Base-by-base conservation (phyloP, 2,329 filamentous ascomycete genomes). In the Thelonectria olida region DNA sequence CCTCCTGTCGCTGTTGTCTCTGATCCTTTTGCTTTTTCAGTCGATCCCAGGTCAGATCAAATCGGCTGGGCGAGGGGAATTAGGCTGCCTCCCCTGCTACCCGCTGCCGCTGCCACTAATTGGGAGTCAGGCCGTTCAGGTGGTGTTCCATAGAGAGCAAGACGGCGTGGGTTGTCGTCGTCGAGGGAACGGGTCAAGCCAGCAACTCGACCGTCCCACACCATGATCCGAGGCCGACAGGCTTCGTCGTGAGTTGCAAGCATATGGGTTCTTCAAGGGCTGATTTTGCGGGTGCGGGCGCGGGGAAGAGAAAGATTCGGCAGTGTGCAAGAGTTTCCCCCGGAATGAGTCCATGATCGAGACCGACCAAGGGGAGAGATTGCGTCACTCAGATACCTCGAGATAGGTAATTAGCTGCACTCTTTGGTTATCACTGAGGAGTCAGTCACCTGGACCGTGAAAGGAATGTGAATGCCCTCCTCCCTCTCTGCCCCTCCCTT, bases 81-180 rank as follows among this genome's bases (percentile, higher is more conserved):
- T 54, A 41, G 56, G 38, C n/a, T n/a, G n/a, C n/a, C 56, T 53
- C 36, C 49, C n/a, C 28, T 41, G 36, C 27, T 54, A 54, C 50
- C n/a, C n/a, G n/a, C n/a, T n/a, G n/a, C 57, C 57, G 57, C 44
- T 38, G 57, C 44, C 57, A 42, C 57, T 60, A 54, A 36, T 25
- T 60, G 54, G 57, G 50, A 60, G 57, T 36, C 50, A 60, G 22
- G 22, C 44, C 39, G 22, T 17, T 22, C 27, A 36, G 50, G 48
- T 48, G n/a, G n/a, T n/a, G n/a, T n/a, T n/a, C n/a, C n/a, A n/a
- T n/a, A n/a, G n/a, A n/a, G n/a, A n/a, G n/a, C n/a, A n/a, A n/a
- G n/a, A n/a, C n/a, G n/a, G n/a, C n/a, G n/a, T n/a, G n/a, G n/a
- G n/a, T n/a, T n/a, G n/a, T n/a, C 17, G 47, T 55, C 52, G 52